Conservation (phyloP, 2,329 filamentous ascomycete species). For the Atkinsonella hypoxylon region DNA sequence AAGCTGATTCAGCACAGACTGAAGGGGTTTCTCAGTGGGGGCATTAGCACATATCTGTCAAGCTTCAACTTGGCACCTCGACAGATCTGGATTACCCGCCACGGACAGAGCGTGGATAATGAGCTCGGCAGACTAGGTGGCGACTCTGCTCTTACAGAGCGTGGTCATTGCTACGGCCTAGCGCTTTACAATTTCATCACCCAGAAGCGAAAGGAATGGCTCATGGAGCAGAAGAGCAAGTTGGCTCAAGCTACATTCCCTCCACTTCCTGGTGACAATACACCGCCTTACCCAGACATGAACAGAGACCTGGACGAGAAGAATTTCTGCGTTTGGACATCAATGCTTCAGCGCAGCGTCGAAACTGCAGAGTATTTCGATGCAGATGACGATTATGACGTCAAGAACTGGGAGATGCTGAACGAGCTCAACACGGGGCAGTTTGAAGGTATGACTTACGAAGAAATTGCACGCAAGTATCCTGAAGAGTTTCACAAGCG, state of each 20-base stretch:
- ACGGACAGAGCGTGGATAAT: slow-evolving; percentile 87
- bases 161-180: slow-evolving; percentile 67
- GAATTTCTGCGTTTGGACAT: slow-evolving; percentile 97
- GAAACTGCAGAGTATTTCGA: slow-evolving; percentile 85
- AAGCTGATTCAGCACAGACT: slow-evolving; percentile 88
- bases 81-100: slow-evolving; percentile 96
- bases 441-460: slow-evolving; percentile 92
- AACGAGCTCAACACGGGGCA: slow-evolving; percentile 89
- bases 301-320: slow-evolving; percentile 60
- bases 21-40: slow-evolving; percentile 80
- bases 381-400: slow-evolving; percentile 82
- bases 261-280: slow-evolving; percentile 82
- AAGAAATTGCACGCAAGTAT: slow-evolving; percentile 69
- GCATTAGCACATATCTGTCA: slow-evolving; percentile 86
- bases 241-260: slow-evolving; percentile 69
- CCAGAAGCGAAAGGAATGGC: slow-evolving; percentile 68
- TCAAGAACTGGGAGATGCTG: slow-evolving; percentile 96
- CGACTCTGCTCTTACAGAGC: slow-evolving; percentile 71
- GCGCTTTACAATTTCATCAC: slow-evolving; percentile 78
- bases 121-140: slow-evolving; percentile 80
- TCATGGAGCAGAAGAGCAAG: slow-evolving; percentile 69
- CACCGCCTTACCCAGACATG: slow-evolving; percentile 85
- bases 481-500: slow-evolving; percentile 74
- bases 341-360: slow-evolving; percentile 84
- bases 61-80: slow-evolving; percentile 94